Evolutionary conservation across 768 basidiomycete species (phyloP).

Genomic region (Mycena galopus): DNA sequence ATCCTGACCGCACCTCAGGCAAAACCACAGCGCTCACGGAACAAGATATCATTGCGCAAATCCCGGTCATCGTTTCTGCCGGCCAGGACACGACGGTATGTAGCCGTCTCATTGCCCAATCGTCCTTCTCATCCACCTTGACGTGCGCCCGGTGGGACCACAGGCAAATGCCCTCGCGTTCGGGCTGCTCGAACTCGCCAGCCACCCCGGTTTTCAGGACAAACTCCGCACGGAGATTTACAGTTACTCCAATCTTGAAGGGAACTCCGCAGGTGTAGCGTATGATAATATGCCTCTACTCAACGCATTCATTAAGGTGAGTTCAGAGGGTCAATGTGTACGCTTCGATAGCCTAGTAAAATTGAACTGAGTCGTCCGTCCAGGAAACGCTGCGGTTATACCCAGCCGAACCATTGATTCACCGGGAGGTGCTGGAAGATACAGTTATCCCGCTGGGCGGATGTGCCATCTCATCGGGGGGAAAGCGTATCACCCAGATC

Average conservation of each 20-base stretch:
- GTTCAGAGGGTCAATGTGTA: no score
- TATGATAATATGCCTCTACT: not conserved
- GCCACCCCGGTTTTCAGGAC: constrained; percentile 14
- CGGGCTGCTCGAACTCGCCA: constrained; percentile 19
- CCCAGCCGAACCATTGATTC: constrained; percentile 11
- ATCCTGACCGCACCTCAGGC: not conserved
- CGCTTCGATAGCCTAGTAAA: no score
- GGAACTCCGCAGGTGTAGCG: not conserved
- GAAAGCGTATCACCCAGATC: constrained; percentile 1
- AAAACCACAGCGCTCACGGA: constrained; percentile 14
- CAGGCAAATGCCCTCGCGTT: constrained; percentile 27
- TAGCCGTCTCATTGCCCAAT: not conserved
- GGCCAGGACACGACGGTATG: constrained; percentile 25
- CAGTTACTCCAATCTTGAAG: not conserved
- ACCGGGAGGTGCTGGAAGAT: constrained; percentile 12
- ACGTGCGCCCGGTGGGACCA: not conserved
- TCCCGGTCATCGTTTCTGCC: constrained; percentile 11
- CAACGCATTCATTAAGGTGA: constrained; percentile 31
- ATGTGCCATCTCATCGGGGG: not conserved
- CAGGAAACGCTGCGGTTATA: constrained; percentile 28
- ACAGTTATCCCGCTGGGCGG: not conserved
- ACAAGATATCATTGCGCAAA: constrained; percentile 2
- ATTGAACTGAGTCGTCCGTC: no score
- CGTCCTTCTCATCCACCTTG: not conserved
- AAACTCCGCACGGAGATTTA: constrained; percentile 16